These are phyloP conservation scores for Moniliella sp. DNA, from an alignment of 1,284 basidiomycete species.

Conservation along the genomic window DNA sequence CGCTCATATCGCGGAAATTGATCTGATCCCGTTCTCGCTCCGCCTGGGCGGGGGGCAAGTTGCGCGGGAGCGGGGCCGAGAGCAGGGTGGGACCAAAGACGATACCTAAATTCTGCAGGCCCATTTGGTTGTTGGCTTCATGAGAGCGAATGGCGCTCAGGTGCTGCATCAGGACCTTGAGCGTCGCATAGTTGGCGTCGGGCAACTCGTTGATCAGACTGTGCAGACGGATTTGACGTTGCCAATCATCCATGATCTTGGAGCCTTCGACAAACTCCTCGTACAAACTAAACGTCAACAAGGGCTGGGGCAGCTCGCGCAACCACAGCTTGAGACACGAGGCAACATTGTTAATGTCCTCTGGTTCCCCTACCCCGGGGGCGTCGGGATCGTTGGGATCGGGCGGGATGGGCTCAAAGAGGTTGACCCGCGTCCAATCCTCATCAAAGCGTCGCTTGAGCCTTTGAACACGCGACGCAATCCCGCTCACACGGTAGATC, in stretches of 20 bases:
- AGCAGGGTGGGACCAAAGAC: slow-evolving; percentile 82
- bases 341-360: slow-evolving; percentile 85
- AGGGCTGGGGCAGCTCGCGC: slow-evolving; percentile 77
- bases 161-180: slow-evolving; percentile 87
- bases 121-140: slow-evolving; percentile 60
- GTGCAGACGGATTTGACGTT: slow-evolving; percentile 79
- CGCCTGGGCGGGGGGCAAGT: neutral
- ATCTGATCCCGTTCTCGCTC: slow-evolving; percentile 3
- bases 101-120: slow-evolving; percentile 73
- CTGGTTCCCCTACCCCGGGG: no score
- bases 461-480: slow-evolving; percentile 61
- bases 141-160: slow-evolving; percentile 43
- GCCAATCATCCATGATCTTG: slow-evolving; percentile 70
- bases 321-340: slow-evolving; percentile 88
- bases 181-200: slow-evolving; percentile 87
- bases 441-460: slow-evolving; percentile 66
- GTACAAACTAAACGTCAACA: slow-evolving; percentile 65
- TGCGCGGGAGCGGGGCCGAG: slow-evolving; percentile 6
- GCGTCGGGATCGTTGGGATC: no score
- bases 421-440: neutral
- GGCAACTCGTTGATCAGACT: slow-evolving; percentile 92
- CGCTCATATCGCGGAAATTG: slow-evolving; percentile 27
- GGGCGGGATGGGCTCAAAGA: neutral
- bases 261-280: slow-evolving; percentile 83
- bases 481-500: slow-evolving; percentile 81